Conservation (phyloP, 1,284 basidiomycete species). For the Boletus semigastroideus region DNA sequence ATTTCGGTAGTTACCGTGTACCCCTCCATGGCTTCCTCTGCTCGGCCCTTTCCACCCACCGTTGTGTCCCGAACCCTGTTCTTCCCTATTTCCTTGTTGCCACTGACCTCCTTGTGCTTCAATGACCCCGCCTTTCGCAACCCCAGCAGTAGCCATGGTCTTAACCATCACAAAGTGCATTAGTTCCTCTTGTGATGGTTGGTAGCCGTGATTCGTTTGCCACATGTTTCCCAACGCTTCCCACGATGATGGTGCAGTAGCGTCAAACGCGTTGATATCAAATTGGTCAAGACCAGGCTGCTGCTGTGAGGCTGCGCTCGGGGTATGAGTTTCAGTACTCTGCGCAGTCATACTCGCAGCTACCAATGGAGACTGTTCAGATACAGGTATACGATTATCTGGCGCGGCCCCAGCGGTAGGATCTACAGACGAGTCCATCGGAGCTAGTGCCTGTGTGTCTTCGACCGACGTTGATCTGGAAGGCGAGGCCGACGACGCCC, state of each 20-base stretch:
- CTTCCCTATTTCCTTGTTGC: conserved; percentile 20
- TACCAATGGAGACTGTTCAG: conserved; percentile 45
- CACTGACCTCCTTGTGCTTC: conserved; percentile 23
- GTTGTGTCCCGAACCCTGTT: conserved; percentile 11
- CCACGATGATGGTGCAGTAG: conserved; percentile 68
- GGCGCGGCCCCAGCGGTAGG: conserved; percentile 37
- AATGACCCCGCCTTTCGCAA: conserved; percentile 10
- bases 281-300: conserved; percentile 61
- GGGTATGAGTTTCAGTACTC: conserved; percentile 34
- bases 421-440: conserved; percentile 38
- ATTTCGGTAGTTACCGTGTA: conserved; percentile 36
- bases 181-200: conserved; percentile 69
- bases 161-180: conserved; percentile 63
- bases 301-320: conserved; percentile 38
- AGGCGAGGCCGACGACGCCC: conserved; percentile 43
- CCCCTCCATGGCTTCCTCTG: conserved; percentile 37
- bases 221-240: conserved; percentile 73
- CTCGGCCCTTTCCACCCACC: conserved; percentile 29
- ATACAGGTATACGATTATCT: conserved; percentile 49
- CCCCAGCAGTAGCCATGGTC: conserved; percentile 33
- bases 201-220: conserved; percentile 60
- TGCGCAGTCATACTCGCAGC: conserved; percentile 54
- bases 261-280: conserved; percentile 68
- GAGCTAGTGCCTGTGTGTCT: conserved; percentile 34
- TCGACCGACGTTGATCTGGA: conserved; percentile 33